Evolutionary conservation across 2,329 filamentous ascomycete genomes (phyloP).

Genomic region (Trichocomaceae sp.): DNA sequence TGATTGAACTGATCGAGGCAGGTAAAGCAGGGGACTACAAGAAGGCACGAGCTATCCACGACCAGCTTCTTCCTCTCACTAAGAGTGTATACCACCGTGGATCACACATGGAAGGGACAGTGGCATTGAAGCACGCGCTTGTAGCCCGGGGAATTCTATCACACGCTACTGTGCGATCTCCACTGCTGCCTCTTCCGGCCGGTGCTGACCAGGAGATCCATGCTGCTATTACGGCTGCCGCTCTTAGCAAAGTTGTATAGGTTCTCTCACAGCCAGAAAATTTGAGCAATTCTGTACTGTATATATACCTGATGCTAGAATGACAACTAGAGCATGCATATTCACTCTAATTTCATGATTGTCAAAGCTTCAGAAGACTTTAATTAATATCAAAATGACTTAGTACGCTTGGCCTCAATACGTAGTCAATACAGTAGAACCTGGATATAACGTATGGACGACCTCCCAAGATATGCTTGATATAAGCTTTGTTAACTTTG

Average conservation of each 20-base stretch:
- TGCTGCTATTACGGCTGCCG: conserved; percentile 14
- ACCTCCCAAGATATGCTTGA: no score
- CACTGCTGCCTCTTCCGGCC: conserved; percentile 31
- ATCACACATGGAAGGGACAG: conserved; percentile 52
- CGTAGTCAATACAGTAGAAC: no score
- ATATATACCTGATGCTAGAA: no score
- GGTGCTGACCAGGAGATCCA: conserved; percentile 18
- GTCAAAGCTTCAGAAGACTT: no score
- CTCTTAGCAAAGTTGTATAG: conserved; percentile 10
- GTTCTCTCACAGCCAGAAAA: no score
- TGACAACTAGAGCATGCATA: no score
- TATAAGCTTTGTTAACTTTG: no score
- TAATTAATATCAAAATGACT: no score
- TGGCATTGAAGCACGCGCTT: conserved; percentile 47
- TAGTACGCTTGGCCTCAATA: no score
- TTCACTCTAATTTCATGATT: no score
- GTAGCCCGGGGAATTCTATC: conserved; percentile 47
- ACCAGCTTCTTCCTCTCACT: conserved; percentile 46
- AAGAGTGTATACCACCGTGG: conserved; percentile 51
- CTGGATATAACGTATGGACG: no score
- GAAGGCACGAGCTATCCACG: conserved; percentile 45
- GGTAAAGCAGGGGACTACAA: conserved; percentile 47
- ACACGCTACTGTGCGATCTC: conserved; percentile 47
- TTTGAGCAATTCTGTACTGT: no score
- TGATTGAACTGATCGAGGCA: conserved; percentile 47